These are phyloP conservation scores for Trematosphaeria pertusa DNA, from an alignment of 2,329 filamentous ascomycete genomes.

Conservation along the genomic window DNA sequence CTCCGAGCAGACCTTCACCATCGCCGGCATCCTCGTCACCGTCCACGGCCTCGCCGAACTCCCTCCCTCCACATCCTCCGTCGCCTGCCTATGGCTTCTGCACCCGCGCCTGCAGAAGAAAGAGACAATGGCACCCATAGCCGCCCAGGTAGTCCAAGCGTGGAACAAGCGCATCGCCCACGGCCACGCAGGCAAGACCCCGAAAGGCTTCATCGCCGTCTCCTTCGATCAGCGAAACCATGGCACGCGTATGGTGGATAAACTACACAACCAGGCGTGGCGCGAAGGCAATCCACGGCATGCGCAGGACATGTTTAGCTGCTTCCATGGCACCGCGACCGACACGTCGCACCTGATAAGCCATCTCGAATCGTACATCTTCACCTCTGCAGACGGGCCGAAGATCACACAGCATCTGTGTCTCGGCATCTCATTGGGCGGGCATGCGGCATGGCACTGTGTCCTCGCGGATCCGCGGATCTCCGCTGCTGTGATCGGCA, in stretches of 20 bases:
- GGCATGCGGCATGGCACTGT: constrained; percentile 85
- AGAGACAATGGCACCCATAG: constrained; percentile 77
- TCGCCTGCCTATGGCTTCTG: constrained; percentile 90
- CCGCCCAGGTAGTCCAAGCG: constrained; percentile 69
- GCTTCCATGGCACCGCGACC: constrained; percentile 73
- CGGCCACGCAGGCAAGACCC: constrained; percentile 30
- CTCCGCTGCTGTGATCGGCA: constrained; percentile 77
- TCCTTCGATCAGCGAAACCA: constrained; percentile 95
- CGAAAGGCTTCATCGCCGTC: constrained; percentile 75
- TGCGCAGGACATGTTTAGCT: constrained; percentile 90
- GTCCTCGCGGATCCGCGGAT: constrained; percentile 80
- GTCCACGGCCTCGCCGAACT: constrained; percentile 84
- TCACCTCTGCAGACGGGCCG: constrained; percentile 55
- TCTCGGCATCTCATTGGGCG: constrained; percentile 84
- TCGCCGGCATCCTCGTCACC: constrained; percentile 79
- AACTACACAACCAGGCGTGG: constrained; percentile 79
- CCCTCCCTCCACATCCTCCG: constrained; percentile 56
- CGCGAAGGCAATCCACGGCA: constrained; percentile 78
- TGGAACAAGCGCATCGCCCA: constrained; percentile 64
- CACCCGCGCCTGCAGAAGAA: constrained; percentile 78
- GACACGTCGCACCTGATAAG: constrained; percentile 81
- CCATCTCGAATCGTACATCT: constrained; percentile 77
- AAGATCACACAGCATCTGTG: constrained; percentile 70
- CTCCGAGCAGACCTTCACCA: constrained; percentile 71
- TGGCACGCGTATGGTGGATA: constrained; percentile 73